phyloP scores from a whole-genome alignment of 345 rosid species.

The Cardamine resedifolia region DNA sequence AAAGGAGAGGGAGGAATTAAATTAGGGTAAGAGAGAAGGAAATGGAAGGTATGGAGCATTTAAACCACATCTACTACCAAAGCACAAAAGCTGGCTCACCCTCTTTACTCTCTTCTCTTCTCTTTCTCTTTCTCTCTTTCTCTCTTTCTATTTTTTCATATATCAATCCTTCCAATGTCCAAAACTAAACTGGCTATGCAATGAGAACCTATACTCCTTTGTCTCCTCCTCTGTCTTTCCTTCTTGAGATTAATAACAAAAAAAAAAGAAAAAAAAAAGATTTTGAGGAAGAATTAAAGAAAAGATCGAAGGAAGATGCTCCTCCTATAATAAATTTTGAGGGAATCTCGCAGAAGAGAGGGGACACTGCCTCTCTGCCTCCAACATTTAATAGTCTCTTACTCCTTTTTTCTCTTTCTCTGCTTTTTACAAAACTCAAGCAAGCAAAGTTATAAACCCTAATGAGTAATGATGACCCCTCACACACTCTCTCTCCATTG shows the following conservation, averaged over 20 bases:
- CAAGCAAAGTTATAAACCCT: conserved; percentile 30
- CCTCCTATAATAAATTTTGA: conserved; percentile 31
- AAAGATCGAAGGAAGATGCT: conserved; percentile 39
- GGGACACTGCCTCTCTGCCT: conserved; percentile 40
- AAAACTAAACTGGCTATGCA: conserved; percentile 40
- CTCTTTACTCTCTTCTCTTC: conserved; percentile 53
- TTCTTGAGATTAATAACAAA: conserved; percentile 5
- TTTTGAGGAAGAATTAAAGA: conserved; percentile 27
- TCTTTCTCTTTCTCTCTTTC: conserved; percentile 29
- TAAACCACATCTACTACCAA: conserved; percentile 74
- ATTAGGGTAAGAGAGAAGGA: conserved; percentile 37
- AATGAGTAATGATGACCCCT: background rate
- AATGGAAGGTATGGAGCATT: conserved; percentile 59
- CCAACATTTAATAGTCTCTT: conserved; percentile 35
- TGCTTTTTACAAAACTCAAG: conserved; percentile 31
- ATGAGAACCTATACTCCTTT: conserved; percentile 29
- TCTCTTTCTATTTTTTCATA: background rate
- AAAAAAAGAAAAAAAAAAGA: background rate
- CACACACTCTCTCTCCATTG: background rate
- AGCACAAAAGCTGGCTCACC: conserved; percentile 60
- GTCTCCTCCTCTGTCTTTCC: conserved; percentile 29
- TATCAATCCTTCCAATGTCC: conserved; percentile 19
- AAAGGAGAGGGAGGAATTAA: conserved; percentile 40
- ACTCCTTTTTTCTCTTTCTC: conserved; percentile 25
- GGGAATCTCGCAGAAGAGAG: conserved; percentile 40